phyloP scores from a whole-genome alignment of 805 yeast species.

The Candida endomychidarum region DNA sequence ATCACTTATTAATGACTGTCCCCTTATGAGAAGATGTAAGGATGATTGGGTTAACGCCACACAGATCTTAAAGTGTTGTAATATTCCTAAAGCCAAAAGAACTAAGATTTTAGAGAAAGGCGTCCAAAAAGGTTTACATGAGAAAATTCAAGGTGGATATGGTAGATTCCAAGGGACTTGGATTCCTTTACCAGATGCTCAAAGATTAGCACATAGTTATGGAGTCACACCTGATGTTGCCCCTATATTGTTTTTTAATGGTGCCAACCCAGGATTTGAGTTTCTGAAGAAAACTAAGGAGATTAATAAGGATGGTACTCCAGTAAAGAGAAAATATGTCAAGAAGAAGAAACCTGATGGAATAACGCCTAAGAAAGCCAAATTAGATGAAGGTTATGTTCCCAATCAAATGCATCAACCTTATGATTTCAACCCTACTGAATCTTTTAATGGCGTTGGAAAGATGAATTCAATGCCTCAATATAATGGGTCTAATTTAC shows the following conservation, averaged over 20 bases:
- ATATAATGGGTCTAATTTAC: conserved; percentile 6
- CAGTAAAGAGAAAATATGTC: conserved; percentile 41
- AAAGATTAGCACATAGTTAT: conserved; percentile 38
- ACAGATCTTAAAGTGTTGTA: conserved; percentile 89
- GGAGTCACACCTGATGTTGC: conserved; percentile 40
- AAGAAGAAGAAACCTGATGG: conserved; percentile 68
- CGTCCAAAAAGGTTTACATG: conserved; percentile 87
- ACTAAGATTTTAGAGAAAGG: conserved; percentile 90
- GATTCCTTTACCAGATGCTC: conserved; percentile 83
- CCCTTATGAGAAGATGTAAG: conserved; percentile 83
- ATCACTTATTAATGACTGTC: conserved; percentile 61
- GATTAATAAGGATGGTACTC: conserved; percentile 40
- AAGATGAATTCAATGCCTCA: conserved; percentile 13
- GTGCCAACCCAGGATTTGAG: conserved; percentile 34
- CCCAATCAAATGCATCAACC: conserved; percentile 9
- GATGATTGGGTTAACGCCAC: conserved; percentile 99
- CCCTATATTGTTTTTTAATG: conserved; percentile 41
- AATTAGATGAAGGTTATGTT: conserved; percentile 10
- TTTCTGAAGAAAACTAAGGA: conserved; percentile 37
- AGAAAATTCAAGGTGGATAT: conserved; percentile 95
- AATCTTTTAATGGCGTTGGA: conserved; percentile 13
- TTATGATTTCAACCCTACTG: conserved; percentile 15
- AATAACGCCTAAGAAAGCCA: conserved; percentile 44
- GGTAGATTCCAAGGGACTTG: conserved; percentile 97
- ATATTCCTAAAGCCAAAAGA: conserved; percentile 90